Evolutionary conservation across 2,329 filamentous ascomycete species (phyloP).

Genomic region (Trichoderma sp.): DNA sequence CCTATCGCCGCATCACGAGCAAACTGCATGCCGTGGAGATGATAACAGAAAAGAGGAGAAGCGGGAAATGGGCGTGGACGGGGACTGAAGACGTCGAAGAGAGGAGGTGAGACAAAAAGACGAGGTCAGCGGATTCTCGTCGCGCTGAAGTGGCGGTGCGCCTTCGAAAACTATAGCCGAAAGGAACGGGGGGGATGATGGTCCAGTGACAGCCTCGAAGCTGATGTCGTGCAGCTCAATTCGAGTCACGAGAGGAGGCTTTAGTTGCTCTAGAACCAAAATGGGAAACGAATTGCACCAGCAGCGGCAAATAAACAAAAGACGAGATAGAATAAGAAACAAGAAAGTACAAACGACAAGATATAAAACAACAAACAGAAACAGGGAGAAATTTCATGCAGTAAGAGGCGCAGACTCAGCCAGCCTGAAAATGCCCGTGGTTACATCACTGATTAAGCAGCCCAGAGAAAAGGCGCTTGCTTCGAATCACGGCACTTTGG

Average conservation of each 20-base stretch:
- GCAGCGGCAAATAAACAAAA: not conserved
- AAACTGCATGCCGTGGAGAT: constrained; percentile 12
- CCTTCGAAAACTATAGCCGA: not conserved
- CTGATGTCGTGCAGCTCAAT: not conserved
- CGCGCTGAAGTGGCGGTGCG: constrained; percentile 14
- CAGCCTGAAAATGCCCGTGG: not conserved
- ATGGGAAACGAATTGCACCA: not conserved
- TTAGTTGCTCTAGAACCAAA: not conserved
- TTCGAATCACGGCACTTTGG: not conserved
- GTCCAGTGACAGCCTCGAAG: constrained; percentile 1
- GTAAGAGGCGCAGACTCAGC: constrained; percentile 1
- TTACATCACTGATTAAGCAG: not conserved
- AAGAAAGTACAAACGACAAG: not conserved
- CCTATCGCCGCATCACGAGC: constrained; percentile 24
- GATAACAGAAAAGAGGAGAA: not conserved
- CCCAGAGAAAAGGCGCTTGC: not conserved
- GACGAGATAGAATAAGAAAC: not conserved
- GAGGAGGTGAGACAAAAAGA: not conserved
- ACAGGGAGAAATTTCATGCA: not conserved
- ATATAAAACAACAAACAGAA: not conserved
- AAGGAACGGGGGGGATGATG: constrained; percentile 1
- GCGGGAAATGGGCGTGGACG: too few relatives aligned
- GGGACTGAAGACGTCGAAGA: not conserved
- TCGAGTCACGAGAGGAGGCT: not conserved
- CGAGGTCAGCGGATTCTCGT: not conserved